Evolutionary conservation across 2,329 filamentous ascomycete species (phyloP), one percentile per base, ranked within the genome.

Genomic region (Allantophomopsis cytisporea): DNA sequence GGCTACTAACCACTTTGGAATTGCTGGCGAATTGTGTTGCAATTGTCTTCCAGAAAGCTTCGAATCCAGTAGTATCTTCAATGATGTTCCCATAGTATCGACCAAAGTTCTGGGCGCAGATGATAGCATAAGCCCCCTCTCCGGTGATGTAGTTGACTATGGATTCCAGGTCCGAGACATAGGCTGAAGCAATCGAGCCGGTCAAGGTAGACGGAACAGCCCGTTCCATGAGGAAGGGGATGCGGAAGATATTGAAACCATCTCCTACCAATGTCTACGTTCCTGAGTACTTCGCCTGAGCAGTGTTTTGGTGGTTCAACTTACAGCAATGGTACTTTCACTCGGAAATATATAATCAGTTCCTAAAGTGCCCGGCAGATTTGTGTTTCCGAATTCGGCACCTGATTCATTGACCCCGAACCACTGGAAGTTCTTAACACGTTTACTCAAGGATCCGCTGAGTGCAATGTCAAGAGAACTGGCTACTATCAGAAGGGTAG

Each of bases 261-360:
- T 68, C 61, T 35, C 51, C 55, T 17, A 72, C 61, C 54, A 73
- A 18, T n/a, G 35, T 20, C 38, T 41, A 33, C 37, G 23, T 10
- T 6, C 3, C 23, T 28, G 10, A 28, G 4, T 7, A 1, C 36
- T 14, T 36, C 10, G 18, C 35, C 37, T 17, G 23, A 17, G 16
- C 35, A 7, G 33, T 38, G 44, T 14, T 41, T 23, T 4, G 18
- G 17, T 23, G 20, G 36, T 36, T 6, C 10, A 38, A 36, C 56
- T 36, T 41, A 61, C 60, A 41, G 56, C 55, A 39, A 63, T 58
- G 17, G 23, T 6, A 28, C 23, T 28, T 28, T 28, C 23, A 37
- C 69, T 65, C 2, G 73, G 71, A 65, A 71, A 79, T 15, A 60
- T 74, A 52, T 68, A 79, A 46, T 78, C 69, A 40, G 63, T 74